Conservation (phyloP, 2,329 filamentous ascomycete genomes). For the Epichloe brachyelytri region DNA sequence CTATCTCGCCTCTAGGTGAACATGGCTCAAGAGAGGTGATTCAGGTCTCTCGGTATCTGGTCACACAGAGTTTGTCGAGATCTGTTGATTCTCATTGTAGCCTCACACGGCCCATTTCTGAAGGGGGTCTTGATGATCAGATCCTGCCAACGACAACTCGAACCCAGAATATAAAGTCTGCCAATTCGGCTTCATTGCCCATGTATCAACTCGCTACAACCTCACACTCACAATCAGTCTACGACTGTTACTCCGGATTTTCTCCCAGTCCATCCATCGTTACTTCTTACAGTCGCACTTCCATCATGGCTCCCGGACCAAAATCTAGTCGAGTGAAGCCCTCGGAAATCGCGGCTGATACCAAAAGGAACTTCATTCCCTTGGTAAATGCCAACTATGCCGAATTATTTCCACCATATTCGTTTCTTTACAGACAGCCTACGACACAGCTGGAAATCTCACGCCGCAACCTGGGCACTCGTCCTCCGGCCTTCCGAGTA, state of each 20-base stretch:
- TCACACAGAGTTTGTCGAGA: constrained; percentile 19
- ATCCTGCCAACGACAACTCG: not conserved
- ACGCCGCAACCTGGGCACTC: constrained; percentile 21
- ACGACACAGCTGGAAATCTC: constrained; percentile 31
- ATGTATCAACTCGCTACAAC: constrained; percentile 8
- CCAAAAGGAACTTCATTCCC: constrained; percentile 58
- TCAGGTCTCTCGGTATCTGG: constrained; percentile 23
- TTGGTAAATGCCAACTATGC: constrained; percentile 45
- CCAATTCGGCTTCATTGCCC: constrained; percentile 3
- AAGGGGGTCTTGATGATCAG: not conserved
- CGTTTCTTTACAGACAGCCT: constrained; percentile 42
- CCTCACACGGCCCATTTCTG: constrained; percentile 6
- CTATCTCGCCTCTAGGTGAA: constrained; percentile 20
- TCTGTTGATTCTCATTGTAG: constrained; percentile 10
- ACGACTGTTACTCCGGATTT: not conserved
- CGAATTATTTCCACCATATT: constrained; percentile 42
- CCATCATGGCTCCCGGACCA: constrained; percentile 19
- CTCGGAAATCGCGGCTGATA: constrained; percentile 57
- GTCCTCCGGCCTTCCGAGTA: constrained; percentile 36
- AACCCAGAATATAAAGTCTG: constrained; percentile 3
- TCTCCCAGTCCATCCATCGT: not conserved
- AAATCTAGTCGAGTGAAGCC: constrained; percentile 22
- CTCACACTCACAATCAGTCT: not conserved
- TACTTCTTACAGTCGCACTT: not conserved
- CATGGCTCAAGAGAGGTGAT: constrained; percentile 23